Conservation (phyloP, 306 rosid genomes). For the Dryas alaskensis region DNA sequence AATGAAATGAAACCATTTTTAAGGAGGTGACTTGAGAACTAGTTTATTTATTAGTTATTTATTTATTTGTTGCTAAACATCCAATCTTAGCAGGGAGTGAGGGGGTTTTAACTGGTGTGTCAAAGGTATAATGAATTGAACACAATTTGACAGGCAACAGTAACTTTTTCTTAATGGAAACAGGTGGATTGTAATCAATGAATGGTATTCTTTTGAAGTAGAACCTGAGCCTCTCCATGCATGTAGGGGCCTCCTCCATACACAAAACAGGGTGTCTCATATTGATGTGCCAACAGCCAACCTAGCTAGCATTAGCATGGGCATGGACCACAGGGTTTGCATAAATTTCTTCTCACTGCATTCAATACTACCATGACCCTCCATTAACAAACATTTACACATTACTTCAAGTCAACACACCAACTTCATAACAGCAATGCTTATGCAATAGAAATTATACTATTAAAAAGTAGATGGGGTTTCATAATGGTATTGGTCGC, state of each 20-base stretch:
- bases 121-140: no score
- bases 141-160: no score
- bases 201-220: neutral
- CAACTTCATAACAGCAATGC: neutral
- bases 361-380: neutral
- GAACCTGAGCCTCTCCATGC: neutral
- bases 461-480: neutral
- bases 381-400: neutral
- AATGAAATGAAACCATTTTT: neutral
- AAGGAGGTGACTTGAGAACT: no score
- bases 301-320: conserved; percentile 5
- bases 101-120: no score
- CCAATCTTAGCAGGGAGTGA: no score
- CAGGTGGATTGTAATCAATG: no score
- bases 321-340: neutral
- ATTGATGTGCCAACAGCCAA: conserved; percentile 11
- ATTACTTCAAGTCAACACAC: neutral
- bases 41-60: no score
- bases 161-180: no score
- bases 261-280: neutral
- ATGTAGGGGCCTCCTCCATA: neutral
- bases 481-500: no score
- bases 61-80: no score
- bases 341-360: neutral
- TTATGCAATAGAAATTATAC: neutral